These are phyloP conservation scores for Ambrosiella xylebori DNA, from an alignment of 2,329 filamentous ascomycete species.

Conservation along the genomic window DNA sequence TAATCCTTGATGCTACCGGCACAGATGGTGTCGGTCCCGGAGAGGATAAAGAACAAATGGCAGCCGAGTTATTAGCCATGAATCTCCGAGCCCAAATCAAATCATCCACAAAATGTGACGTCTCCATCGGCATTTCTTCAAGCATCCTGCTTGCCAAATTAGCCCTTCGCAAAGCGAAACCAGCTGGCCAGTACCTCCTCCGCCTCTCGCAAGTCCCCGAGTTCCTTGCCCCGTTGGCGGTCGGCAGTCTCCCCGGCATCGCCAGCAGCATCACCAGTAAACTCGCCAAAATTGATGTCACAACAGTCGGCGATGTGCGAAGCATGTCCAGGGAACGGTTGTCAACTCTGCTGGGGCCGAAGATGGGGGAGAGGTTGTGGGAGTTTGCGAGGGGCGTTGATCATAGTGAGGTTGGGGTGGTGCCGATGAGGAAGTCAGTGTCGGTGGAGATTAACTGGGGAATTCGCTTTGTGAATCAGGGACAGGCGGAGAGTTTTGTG, in stretches of 20 bases:
- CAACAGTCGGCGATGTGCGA: slow-evolving; percentile 67
- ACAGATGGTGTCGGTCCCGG: slow-evolving; percentile 36
- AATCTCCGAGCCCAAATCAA: slow-evolving; percentile 53
- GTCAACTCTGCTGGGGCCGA: slow-evolving; percentile 59
- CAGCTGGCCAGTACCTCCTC: slow-evolving; percentile 79
- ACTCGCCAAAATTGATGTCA: slow-evolving; percentile 72
- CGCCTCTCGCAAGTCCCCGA: slow-evolving; percentile 63
- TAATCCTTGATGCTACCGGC: slow-evolving; percentile 47
- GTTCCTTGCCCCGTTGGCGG: slow-evolving; percentile 59
- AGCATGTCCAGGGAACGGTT: slow-evolving; percentile 61
- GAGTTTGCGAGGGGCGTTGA: slow-evolving; percentile 87
- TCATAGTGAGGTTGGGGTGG: slow-evolving; percentile 66
- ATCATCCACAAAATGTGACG: slow-evolving; percentile 60
- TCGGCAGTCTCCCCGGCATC: slow-evolving; percentile 78
- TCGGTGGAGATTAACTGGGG: slow-evolving; percentile 98
- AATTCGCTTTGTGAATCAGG: slow-evolving; percentile 78
- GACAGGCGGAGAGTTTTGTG: slow-evolving; percentile 88
- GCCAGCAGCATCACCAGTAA: slow-evolving; percentile 77
- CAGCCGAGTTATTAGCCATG: slow-evolving; percentile 48
- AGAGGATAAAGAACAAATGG: slow-evolving; percentile 56
- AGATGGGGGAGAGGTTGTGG: slow-evolving; percentile 80
- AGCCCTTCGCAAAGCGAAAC: slow-evolving; percentile 79
- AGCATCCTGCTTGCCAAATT: slow-evolving; percentile 88
- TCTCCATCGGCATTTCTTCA: slow-evolving; percentile 80
- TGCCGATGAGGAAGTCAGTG: slow-evolving; percentile 76